Percentiles rank a stretch among this genome's conserved stretches.
phyloP scores from a whole-genome alignment of 2,329 filamentous ascomycete species.

The Diaporthe vaccinii region DNA sequence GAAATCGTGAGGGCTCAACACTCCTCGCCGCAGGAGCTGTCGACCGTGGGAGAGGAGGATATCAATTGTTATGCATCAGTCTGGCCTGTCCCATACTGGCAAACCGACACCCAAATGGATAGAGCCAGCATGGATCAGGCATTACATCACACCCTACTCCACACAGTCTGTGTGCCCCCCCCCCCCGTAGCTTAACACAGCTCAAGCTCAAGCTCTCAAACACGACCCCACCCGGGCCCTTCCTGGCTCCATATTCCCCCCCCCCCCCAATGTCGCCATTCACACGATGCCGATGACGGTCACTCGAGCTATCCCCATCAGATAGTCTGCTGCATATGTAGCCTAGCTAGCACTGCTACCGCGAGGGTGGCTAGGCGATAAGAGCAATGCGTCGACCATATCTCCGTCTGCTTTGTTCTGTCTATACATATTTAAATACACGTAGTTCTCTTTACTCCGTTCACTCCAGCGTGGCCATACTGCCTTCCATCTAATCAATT shows the following conservation, averaged over 20 bases:
- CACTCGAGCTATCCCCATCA: background rate
- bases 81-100: background rate
- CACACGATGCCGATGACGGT: constrained; percentile 23
- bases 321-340: background rate
- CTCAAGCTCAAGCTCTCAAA: constrained; percentile 19
- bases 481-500: background rate
- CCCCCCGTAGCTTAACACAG: background rate
- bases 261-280: constrained; percentile 12
- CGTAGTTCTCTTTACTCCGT: background rate
- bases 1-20: background rate
- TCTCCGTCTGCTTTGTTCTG: background rate
- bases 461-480: no score
- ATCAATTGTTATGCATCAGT: background rate
- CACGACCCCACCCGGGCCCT: background rate
- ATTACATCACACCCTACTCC: background rate
- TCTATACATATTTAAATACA: background rate
- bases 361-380: constrained; percentile 10
- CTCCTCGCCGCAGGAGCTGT: background rate
- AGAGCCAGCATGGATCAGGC: background rate
- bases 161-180: background rate
- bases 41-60: background rate
- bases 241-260: background rate
- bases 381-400: background rate
- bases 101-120: background rate
- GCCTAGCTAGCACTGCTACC: background rate